Evolutionary conservation across 306 rosid genomes (phyloP), one percentile per base, ranked within the genome.

Genomic region (Mimosa pudica): DNA sequence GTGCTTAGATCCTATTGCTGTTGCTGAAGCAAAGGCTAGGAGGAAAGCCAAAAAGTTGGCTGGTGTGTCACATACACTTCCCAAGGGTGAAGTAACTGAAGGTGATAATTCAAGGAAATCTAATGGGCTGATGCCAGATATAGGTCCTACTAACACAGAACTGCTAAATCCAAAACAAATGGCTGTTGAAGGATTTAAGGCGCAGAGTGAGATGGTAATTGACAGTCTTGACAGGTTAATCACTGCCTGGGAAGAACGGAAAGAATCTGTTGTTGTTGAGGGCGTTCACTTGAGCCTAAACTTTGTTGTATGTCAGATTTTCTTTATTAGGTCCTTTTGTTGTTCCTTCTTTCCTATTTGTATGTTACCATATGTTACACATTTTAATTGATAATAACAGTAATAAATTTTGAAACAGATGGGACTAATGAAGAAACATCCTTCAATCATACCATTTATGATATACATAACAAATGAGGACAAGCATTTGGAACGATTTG

Each of bases 391-490:
- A 64, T 73, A 46, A 84, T 85, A 84, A 48, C 79, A 32, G 73
- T 52, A 36, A 36, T 71, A 44, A 64, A 72, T 68, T 62, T 66
- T 84, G 63, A 20, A 62, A 72, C 89, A 95, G 98, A 92, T 95
- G 98, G 98, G 98, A 71, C 98, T 95, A 60, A 95, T 95, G 98
- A 95, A 92, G 85, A 95, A 92, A 78, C 98, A 95, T 78, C 97
- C 98, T 69, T 92, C 98, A 10, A 89, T 95, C 79, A 85, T 95
- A 81, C 98, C 98, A 57, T 95, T 95, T 85, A 95, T 95, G 98
- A 82, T 95, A 79, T 89, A 89, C 86, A 95, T 95, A 73, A 80
- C 97, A 75, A 92, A 92, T 55, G 98, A 95, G 92, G 98, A 92
- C 51, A 95, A 95, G 79, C 98, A 95, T 83, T 10, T 90, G 92